Percentiles rank a stretch among this genome's conserved stretches.
These are phyloP conservation scores for Microsporum audouinii DNA, from an alignment of 2,329 filamentous ascomycete genomes.

Conservation along the genomic window DNA sequence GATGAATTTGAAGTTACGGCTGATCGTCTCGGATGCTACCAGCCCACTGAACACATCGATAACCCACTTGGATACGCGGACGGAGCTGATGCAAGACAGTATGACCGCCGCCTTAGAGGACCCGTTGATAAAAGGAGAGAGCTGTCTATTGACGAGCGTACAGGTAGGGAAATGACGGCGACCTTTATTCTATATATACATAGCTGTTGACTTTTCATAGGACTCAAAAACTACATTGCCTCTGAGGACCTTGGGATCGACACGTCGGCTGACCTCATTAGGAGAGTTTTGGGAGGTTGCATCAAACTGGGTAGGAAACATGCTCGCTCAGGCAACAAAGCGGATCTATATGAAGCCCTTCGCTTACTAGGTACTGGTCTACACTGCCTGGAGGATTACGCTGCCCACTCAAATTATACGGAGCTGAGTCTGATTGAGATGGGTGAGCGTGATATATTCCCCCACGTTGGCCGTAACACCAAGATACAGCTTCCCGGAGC, in stretches of 20 bases:
- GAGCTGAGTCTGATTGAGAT: constrained; percentile 81
- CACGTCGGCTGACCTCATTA: constrained; percentile 68
- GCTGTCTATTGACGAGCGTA: constrained; percentile 62
- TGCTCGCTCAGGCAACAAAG: constrained; percentile 51
- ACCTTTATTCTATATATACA: neutral
- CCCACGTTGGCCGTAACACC: constrained; percentile 72
- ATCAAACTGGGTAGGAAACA: constrained; percentile 75
- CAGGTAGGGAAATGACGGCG: constrained; percentile 38
- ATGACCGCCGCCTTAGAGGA: constrained; percentile 68
- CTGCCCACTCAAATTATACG: constrained; percentile 86
- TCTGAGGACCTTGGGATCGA: constrained; percentile 68
- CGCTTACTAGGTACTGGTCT: constrained; percentile 76
- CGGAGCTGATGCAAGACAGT: constrained; percentile 71
- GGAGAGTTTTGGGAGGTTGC: constrained; percentile 58
- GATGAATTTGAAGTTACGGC: constrained; percentile 76
- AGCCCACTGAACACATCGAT: constrained; percentile 75
- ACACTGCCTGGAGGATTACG: constrained; percentile 86
- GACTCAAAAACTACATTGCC: constrained; percentile 87
- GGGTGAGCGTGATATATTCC: constrained; percentile 70
- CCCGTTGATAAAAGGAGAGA: constrained; percentile 70
- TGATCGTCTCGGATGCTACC: constrained; percentile 67
- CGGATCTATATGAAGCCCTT: constrained; percentile 78
- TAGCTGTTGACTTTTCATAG: constrained; percentile 20
- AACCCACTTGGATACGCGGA: constrained; percentile 75
- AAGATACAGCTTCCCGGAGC: constrained; percentile 57